phyloP scores from a whole-genome alignment of 495 filamentous ascomycete species.

The Penicillium silybi region DNA sequence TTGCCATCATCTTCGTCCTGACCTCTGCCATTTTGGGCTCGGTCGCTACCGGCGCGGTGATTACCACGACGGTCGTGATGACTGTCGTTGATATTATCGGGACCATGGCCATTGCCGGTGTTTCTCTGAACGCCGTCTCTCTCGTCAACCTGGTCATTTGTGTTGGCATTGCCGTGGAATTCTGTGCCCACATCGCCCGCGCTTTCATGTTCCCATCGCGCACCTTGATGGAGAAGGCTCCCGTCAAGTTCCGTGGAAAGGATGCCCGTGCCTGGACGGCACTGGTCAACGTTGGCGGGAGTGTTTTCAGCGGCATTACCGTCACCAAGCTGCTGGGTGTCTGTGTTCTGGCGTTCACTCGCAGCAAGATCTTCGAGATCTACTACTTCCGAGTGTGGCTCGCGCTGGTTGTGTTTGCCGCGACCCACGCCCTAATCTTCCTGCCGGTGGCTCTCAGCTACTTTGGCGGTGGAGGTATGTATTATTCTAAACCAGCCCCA shows the following conservation, averaged over 20 bases:
- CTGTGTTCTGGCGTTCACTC: constrained; percentile 85
- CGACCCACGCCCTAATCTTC: constrained; percentile 83
- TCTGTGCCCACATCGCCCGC: constrained; percentile 93
- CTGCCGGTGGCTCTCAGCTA: constrained; percentile 86
- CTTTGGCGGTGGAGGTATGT: constrained; percentile 74
- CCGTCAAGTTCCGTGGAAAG: constrained; percentile 61
- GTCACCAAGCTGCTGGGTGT: constrained; percentile 94
- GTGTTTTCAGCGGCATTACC: constrained; percentile 93
- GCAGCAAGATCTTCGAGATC: constrained; percentile 98
- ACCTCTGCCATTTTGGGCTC: constrained; percentile 80
- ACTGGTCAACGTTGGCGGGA: constrained; percentile 87
- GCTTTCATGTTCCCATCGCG: constrained; percentile 91
- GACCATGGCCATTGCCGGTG: constrained; percentile 81
- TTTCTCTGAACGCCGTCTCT: constrained; percentile 93
- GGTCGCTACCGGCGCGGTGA: constrained; percentile 70
- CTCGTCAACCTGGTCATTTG: constrained; percentile 98
- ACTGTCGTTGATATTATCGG: constrained; percentile 92
- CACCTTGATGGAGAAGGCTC: constrained; percentile 68
- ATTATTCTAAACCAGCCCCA: neutral
- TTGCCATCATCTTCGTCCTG: constrained; percentile 77
- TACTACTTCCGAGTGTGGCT: constrained; percentile 99
- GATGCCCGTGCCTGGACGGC: constrained; percentile 89
- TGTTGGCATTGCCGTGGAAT: constrained; percentile 93
- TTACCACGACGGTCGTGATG: constrained; percentile 86
- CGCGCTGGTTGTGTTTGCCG: constrained; percentile 84